Conservation (phyloP, 2,329 filamentous ascomycete species). For the Aureobasidium zeae region DNA sequence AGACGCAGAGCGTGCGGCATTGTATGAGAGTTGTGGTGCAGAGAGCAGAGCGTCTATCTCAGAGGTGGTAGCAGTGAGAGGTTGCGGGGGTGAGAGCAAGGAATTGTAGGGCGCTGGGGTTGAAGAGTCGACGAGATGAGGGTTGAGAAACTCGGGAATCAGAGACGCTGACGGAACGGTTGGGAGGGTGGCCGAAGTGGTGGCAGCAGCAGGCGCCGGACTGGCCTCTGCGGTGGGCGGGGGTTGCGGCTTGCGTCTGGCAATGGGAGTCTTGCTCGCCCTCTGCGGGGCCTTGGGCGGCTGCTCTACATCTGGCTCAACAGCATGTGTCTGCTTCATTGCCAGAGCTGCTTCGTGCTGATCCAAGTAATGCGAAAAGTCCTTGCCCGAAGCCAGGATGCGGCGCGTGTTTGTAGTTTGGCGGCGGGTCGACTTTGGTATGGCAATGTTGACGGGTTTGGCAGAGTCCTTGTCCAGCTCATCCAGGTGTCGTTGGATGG, state of each 20-base stretch:
- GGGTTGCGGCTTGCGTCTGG: slow-evolving; percentile 23
- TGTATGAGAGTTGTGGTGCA: slow-evolving; percentile 58
- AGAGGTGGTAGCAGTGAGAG: slow-evolving; percentile 21
- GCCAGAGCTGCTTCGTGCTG: slow-evolving; percentile 59
- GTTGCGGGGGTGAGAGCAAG: slow-evolving; percentile 20
- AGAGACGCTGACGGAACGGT: background rate
- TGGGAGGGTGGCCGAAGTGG: slow-evolving; percentile 3
- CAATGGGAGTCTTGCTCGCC: slow-evolving; percentile 30
- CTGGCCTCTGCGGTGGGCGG: slow-evolving; percentile 39
- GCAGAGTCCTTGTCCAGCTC: slow-evolving; percentile 67
- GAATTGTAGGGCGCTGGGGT: background rate
- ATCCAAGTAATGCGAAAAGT: slow-evolving; percentile 72
- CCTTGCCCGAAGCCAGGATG: slow-evolving; percentile 72
- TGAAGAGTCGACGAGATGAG: slow-evolving; percentile 19
- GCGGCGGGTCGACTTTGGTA: slow-evolving; percentile 51
- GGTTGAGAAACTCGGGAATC: background rate
- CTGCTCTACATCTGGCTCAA: slow-evolving; percentile 16
- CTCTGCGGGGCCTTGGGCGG: slow-evolving; percentile 18
- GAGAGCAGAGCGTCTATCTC: slow-evolving; percentile 57
- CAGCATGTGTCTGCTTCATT: slow-evolving; percentile 24
- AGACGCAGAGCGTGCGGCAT: slow-evolving; percentile 46
- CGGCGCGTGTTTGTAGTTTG: slow-evolving; percentile 59
- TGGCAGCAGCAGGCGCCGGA: slow-evolving; percentile 15
- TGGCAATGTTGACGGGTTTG: slow-evolving; percentile 50
- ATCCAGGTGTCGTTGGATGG: slow-evolving; percentile 70